Base-by-base conservation (phyloP, 2,329 filamentous ascomycete species). In the Beauveria sp. region DNA sequence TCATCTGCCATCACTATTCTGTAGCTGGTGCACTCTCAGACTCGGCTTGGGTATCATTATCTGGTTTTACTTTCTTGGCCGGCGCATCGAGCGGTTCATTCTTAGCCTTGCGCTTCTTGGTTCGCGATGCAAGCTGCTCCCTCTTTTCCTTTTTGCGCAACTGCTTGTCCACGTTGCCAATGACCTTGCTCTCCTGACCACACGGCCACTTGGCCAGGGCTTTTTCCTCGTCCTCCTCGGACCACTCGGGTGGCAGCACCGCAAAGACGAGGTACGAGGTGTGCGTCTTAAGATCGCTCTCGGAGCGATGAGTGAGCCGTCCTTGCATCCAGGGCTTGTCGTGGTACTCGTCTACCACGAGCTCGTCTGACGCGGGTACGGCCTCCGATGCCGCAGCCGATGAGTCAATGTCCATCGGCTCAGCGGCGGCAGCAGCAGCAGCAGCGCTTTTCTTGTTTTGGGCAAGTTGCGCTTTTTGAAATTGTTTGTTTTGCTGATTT, bases 181-280 rank as follows among this genome's bases (percentile, higher is more conserved):
- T 81, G 18, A 82, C 77, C 64, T 75, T 78, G 58, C 70, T 77
- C 68, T 83, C 80, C 44, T 78, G 75, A 28, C 79, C 80, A 57
- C 84, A 83, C 0, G 86, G 85, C 83, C 86, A 91, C 64, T 81
- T 84, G 57, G 81, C 78, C 65, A 82, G 76, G 55, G 87, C 86
- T 34, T 81, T 80, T 37, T 81, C 82, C 75, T 99, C 94, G 66
- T 96, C 91, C 63, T 89, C 89, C 41, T 85, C 87, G 0, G 80
- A 87, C 94, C 94, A 99, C 64, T 90, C 87, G 48, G 86, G 81
- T n/a, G 94, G 93, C 63, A 99, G 75, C 3, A 94, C 79, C 0
- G 94, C 94, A 76, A 99, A 99, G 5, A 96, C 89, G 5, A 99
- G 82, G 72, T 99, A 99, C n/a, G 90, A 94, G 0, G 94, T 99